Percentiles rank a stretch among this genome's conserved stretches.
Evolutionary conservation across 2,329 filamentous ascomycete species (phyloP).

Genomic region (Zasmidium angulare): DNA sequence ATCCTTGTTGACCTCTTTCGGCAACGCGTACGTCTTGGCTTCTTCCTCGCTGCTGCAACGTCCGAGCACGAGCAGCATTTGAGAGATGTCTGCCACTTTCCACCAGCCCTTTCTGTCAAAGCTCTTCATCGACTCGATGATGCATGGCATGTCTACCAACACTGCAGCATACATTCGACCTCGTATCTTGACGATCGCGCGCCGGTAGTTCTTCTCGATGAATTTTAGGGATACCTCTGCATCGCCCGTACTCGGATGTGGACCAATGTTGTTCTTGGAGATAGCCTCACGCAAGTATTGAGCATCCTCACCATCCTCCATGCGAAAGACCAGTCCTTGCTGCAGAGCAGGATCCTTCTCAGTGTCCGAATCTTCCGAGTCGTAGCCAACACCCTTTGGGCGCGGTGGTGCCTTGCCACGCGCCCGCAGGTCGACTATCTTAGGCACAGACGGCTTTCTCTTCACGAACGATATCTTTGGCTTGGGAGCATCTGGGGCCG

Average conservation of each 20-base stretch:
- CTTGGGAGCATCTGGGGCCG: constrained; percentile 17
- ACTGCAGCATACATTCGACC: constrained; percentile 72
- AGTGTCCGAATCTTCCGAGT: constrained; percentile 89
- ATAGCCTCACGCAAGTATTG: constrained; percentile 78
- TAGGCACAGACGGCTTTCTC: constrained; percentile 22
- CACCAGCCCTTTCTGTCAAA: constrained; percentile 87
- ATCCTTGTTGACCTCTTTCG: constrained; percentile 67
- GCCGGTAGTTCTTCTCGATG: constrained; percentile 68
- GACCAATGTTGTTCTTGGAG: constrained; percentile 72
- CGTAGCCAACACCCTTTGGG: constrained; percentile 84
- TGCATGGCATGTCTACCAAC: constrained; percentile 80
- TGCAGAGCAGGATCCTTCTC: constrained; percentile 87
- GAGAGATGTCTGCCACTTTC: constrained; percentile 84
- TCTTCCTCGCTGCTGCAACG: constrained; percentile 59
- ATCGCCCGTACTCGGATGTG: constrained; percentile 62
- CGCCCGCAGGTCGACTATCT: constrained; percentile 23
- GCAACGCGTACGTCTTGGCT: constrained; percentile 58
- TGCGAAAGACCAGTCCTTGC: constrained; percentile 84
- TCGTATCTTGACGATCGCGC: constrained; percentile 70
- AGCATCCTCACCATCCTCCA: constrained; percentile 80
- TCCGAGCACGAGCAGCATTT: constrained; percentile 81
- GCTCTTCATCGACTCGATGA: constrained; percentile 88
- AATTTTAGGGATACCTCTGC: constrained; percentile 81
- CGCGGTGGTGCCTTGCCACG: constrained; percentile 24
- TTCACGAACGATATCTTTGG: constrained; percentile 55